Percentiles rank a stretch among this genome's conserved stretches.
Conservation (phyloP, 2,329 filamentous ascomycete species). For the Pseudogymnoascus destructans region DNA sequence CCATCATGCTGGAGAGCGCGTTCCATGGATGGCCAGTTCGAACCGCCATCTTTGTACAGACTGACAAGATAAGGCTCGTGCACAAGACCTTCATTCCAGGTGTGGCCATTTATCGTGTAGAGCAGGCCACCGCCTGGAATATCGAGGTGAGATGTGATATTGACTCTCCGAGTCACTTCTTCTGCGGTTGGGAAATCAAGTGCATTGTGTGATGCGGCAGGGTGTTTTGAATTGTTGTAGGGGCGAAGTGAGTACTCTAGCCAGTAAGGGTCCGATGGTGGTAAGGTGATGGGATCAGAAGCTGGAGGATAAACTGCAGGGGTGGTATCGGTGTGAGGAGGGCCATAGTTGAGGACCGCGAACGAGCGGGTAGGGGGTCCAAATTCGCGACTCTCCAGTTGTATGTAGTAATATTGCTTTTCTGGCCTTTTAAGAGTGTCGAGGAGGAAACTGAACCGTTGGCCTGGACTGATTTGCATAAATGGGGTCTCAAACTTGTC, state of each 20-base stretch:
- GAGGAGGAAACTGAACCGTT: constrained; percentile 38
- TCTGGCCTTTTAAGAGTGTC: constrained; percentile 29
- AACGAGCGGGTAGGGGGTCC: constrained; percentile 29
- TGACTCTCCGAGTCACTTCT: constrained; percentile 28
- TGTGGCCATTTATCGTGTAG: constrained; percentile 25
- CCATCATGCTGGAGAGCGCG: constrained; percentile 31
- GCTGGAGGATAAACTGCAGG: constrained; percentile 17
- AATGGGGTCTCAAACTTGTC: constrained; percentile 28
- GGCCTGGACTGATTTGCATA: constrained; percentile 36
- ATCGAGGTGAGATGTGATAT: constrained; percentile 22
- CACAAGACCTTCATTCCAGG: constrained; percentile 26
- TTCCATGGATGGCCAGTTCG: constrained; percentile 30
- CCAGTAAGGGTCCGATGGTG: constrained; percentile 20
- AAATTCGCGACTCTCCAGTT: constrained; percentile 33
- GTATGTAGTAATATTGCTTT: constrained; percentile 30
- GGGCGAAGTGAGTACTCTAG: constrained; percentile 27
- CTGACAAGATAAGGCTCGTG: constrained; percentile 33
- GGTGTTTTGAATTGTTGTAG: neutral
- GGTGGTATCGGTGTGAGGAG: neutral
- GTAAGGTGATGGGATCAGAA: constrained; percentile 18
- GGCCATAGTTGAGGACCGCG: constrained; percentile 30
- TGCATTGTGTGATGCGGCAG: constrained; percentile 7
- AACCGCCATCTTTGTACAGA: constrained; percentile 30
- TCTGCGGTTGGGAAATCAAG: constrained; percentile 22
- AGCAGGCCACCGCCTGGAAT: neutral